Evolutionary conservation across 2,329 filamentous ascomycete genomes (phyloP), one percentile per base, ranked within the genome.

Genomic region (Alternaria brassicicola): DNA sequence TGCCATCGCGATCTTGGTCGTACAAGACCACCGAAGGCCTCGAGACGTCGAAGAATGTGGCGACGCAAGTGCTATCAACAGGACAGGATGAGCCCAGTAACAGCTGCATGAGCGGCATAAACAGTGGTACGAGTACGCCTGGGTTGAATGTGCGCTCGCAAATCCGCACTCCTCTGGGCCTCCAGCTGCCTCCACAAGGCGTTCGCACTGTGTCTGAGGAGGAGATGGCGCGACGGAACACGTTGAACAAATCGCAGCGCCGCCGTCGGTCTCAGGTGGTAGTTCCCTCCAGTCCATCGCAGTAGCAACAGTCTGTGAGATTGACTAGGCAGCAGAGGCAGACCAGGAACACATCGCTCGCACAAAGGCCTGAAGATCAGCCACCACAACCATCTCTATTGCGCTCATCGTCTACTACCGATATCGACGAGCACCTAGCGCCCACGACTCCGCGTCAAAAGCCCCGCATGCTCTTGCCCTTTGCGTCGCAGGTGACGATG

Each of bases 371-470:
- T 19, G 8, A 6, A 8, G 21, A 35, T 15, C 43, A 43, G 21
- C 26, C 46, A 31, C 31, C 36, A 23, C 17, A 61, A n/a, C 42
- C 51, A 15, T 39, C 51, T 5, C 12, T 41, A 19, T 17, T 36
- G 13, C 43, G 28, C 41, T 54, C 56, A 10, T 57, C 60, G 13
- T 60, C 60, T 17, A 39, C 56, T 1, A 52, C 56, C 15, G 49
- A 59, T 52, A 17, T 54, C 15, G 56, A 59, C 25, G 51, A 55
- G 15, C 23, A 52, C 3, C 7, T 31, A 17, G 23, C 26, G 12
- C 39, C 21, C 2, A 21, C 19, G 10, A 13, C 17, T 3, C 31
- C n/a, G 1, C 12, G 19, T 17, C 41, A n/a, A 1, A 9, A 38
- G 4, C 8, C 13, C 6, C 2, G 6, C 21, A 12, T 12, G 19